Base-by-base conservation (phyloP, 2,329 filamentous ascomycete genomes). In the Aspergillus flavus region DNA sequence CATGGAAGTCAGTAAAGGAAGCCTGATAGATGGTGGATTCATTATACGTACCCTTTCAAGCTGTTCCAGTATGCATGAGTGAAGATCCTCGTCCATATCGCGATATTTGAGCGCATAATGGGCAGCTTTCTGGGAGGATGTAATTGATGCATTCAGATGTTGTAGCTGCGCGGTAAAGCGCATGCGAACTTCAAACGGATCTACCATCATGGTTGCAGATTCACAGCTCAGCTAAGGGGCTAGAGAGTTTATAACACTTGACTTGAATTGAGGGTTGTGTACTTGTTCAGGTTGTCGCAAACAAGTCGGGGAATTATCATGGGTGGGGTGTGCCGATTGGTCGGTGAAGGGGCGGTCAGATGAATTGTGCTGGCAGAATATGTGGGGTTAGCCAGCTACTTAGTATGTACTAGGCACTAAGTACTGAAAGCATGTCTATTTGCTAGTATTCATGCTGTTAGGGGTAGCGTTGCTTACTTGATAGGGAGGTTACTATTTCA, bases 181-280 rank as follows among this genome's bases (percentile, higher is more conserved):
- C 87, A 99, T 94, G 75, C 95, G 94, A 71, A 98, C 94, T 83
- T 98, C 95, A 79, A 99, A 99, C 6, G 96, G 95, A 80, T 99
- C 94, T 52, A 86, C 86, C 87, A 90, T 90, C 56, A 85, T 79
- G 81, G 45, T 72, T 56, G 43, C 45, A 48, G 46, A 32, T 23
- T 52, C 19, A 32, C 28, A n/a, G 48, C 48, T 34, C 12, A 28
- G 45, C 11, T 50, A n/a, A 1, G 43, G 30, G 14, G 6, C 46
- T 30, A 14, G 23, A 41, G n/a, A n/a, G 6, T 34, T 34, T 39
- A 34, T 54, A 53, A n/a, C 14, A 23, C 46, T 61, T 19, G 28
- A 36, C 36, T 48, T 36, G 21, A 12, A 9, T 9, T 50, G 23
- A 41, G 32, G 45, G 30, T 50, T 39, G 26, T 30, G 48, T 50